These are phyloP conservation scores for Camelina sativa DNA, from an alignment of 345 rosid genomes.

Conservation along the genomic window DNA sequence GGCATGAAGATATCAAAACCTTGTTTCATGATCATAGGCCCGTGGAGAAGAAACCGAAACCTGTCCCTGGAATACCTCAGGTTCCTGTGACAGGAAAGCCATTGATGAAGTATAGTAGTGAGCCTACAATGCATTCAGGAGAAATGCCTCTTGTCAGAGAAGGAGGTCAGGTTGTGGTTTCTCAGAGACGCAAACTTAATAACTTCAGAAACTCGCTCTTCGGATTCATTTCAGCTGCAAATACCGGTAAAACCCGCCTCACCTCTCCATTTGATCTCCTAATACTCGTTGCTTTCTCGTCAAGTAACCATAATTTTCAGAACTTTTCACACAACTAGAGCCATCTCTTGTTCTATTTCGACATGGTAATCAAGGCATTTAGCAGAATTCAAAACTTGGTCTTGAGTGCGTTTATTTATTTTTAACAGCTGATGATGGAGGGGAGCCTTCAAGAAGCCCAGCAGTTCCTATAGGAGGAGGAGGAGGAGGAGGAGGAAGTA, in stretches of 20 bases:
- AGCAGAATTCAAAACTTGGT: not conserved
- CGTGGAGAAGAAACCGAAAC: conserved; percentile 29
- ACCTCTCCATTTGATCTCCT: not conserved
- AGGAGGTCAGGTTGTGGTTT: conserved; percentile 43
- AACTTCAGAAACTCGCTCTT: conserved; percentile 72
- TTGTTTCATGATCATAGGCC: conserved; percentile 47
- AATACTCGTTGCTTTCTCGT: not conserved
- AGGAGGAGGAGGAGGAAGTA: conserved; percentile 26
- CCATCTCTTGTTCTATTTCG: not conserved
- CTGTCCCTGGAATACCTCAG: conserved; percentile 6
- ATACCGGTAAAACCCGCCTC: conserved; percentile 46
- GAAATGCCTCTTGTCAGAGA: conserved; percentile 55
- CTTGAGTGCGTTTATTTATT: not conserved
- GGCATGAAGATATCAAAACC: conserved; percentile 65
- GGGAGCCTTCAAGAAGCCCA: conserved; percentile 25
- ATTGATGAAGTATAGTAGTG: conserved; percentile 62
- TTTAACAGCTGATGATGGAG: conserved; percentile 38
- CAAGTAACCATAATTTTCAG: conserved; percentile 14
- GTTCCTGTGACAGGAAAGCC: conserved; percentile 44
- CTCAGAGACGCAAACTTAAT: conserved; percentile 51
- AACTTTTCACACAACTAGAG: not conserved
- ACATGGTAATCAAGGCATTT: no score
- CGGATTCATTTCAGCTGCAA: conserved; percentile 76
- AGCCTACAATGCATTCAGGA: conserved; percentile 57
- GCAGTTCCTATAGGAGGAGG: conserved; percentile 15